Percentiles rank a stretch among this genome's conserved stretches.
phyloP scores from a whole-genome alignment of 2,329 filamentous ascomycete species.

The Colletotrichum kahawae region DNA sequence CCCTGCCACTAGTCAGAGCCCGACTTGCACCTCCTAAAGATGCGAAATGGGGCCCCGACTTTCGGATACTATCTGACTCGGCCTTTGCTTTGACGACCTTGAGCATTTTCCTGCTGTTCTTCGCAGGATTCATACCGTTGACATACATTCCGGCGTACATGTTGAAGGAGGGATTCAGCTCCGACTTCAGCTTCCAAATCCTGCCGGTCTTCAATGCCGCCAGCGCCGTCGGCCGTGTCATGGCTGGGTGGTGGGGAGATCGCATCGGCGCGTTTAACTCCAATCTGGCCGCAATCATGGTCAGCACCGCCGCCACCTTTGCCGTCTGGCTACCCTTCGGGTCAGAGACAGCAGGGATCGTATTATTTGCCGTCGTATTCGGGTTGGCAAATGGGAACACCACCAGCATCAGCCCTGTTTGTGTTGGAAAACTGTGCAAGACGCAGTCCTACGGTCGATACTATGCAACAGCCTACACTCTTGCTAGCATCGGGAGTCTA shows the following conservation, averaged over 20 bases:
- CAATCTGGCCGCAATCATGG: conserved; percentile 71
- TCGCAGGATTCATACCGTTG: conserved; percentile 79
- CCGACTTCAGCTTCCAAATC: conserved; percentile 74
- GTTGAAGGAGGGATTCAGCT: conserved; percentile 65
- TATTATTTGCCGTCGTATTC: conserved; percentile 77
- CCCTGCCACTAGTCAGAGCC: conserved; percentile 55
- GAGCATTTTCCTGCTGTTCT: conserved; percentile 75
- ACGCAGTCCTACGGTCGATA: conserved; percentile 84
- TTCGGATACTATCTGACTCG: conserved; percentile 66
- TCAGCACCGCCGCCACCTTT: conserved; percentile 66
- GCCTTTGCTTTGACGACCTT: conserved; percentile 68
- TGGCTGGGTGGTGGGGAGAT: conserved; percentile 82
- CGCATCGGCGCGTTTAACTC: conserved; percentile 84
- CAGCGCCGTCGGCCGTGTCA: conserved; percentile 76
- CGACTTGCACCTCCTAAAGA: conserved; percentile 65
- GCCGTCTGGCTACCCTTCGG: conserved; percentile 78
- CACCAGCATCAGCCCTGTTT: conserved; percentile 83
- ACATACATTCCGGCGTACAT: conserved; percentile 83
- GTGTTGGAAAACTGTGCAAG: conserved; percentile 80
- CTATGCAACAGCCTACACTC: conserved; percentile 83
- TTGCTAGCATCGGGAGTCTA: conserved; percentile 68
- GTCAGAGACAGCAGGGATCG: conserved; percentile 61
- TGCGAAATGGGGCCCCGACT: conserved; percentile 65
- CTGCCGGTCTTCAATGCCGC: conserved; percentile 84
- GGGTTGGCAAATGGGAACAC: conserved; percentile 83